Evolutionary conservation across 2,329 filamentous ascomycete genomes (phyloP), one percentile per base, ranked within the genome.

Genomic region (Plenodomus lindquistii): DNA sequence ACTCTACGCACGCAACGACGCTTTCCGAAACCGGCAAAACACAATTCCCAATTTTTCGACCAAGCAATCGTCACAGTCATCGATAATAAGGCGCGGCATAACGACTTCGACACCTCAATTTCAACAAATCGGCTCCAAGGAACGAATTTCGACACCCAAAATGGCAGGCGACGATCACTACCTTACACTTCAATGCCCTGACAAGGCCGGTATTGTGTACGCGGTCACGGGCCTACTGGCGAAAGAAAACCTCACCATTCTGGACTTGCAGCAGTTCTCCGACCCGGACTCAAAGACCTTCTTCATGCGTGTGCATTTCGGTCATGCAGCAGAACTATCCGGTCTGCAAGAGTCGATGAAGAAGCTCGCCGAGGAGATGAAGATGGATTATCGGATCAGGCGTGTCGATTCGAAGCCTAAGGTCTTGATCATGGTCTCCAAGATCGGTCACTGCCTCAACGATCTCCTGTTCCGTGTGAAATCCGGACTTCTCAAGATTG

Each of bases 261-360:
- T 93, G 56, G 88, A 94, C 74, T 82, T 91, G 56, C 89, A 91
- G 75, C 89, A 94, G 75, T 94, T 90, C 78, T 88, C 85, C 36
- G 89, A 93, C 73, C 83, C 85, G 20, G 82, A 79, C 19, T 88
- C 86, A 17, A 77, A 88, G 68, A 86, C 82, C 48, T 94, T 94
- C 79, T 94, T 94, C 77, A 93, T 94, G 89, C 84, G 89, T 69
- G 88, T 93, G 61, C 89, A 92, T 73, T 93, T 93, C 31, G 86
- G 84, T 9, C 82, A 87, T 51, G 79, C 78, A 3, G 57, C 71
- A 5, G 71, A 78, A 31, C 73, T 77, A 6, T 70, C 59, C 69
- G 50, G 34, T 50, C 48, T 79, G 74, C 52, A 81, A 77, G 40
- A 77, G 77, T 79, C 82, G 6, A 86, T 93, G 61, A 73, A 77